Evolutionary conservation across 2,329 filamentous ascomycete genomes (phyloP).

Genomic region (Penicillium frequentans): DNA sequence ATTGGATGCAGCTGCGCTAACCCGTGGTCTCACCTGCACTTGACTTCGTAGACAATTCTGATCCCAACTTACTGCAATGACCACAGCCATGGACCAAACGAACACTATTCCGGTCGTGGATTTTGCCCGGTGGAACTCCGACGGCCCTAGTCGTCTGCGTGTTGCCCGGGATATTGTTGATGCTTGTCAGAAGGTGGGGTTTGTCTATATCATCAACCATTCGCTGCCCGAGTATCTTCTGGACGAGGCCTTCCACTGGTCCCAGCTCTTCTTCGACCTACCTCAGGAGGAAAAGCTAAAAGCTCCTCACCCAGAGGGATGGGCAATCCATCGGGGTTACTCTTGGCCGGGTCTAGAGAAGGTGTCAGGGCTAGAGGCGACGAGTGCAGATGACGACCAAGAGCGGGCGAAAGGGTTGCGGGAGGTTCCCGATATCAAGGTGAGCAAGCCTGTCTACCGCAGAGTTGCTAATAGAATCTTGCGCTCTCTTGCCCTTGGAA

Average conservation of each 20-base stretch:
- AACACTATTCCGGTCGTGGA: slow-evolving; percentile 41
- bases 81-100: background rate
- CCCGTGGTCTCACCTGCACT: background rate
- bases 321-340: slow-evolving; percentile 55
- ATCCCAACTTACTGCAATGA: background rate
- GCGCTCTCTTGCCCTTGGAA: background rate
- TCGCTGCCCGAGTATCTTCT: slow-evolving; percentile 41
- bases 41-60: background rate
- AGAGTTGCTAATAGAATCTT: background rate
- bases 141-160: slow-evolving; percentile 26
- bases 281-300: slow-evolving; percentile 48
- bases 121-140: slow-evolving; percentile 38
- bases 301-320: slow-evolving; percentile 52
- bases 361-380: slow-evolving; percentile 45
- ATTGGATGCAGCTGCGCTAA: background rate
- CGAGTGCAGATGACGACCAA: slow-evolving; percentile 43
- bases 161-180: slow-evolving; percentile 42
- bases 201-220: slow-evolving; percentile 52
- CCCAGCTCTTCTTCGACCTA: slow-evolving; percentile 47
- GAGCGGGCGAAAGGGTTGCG: slow-evolving; percentile 44
- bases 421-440: slow-evolving; percentile 54
- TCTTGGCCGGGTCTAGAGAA: slow-evolving; percentile 57
- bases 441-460: slow-evolving; percentile 22
- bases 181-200: slow-evolving; percentile 48
- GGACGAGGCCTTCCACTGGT: slow-evolving; percentile 46